Evolutionary conservation across 768 basidiomycete species (phyloP).

Genomic region (Kwoniella heveanensis): DNA sequence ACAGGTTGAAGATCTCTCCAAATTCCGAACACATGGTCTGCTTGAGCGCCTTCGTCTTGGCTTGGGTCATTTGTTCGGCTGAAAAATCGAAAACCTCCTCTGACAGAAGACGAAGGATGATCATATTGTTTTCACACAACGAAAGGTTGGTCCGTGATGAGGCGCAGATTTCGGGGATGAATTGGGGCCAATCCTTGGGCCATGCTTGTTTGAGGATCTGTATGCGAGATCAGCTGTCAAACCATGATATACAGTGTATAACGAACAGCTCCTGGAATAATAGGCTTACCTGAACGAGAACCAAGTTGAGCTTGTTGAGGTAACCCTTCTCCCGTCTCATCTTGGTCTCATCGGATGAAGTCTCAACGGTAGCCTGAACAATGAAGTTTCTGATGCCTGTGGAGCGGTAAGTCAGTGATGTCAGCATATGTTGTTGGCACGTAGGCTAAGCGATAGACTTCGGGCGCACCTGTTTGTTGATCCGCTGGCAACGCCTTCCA

Average conservation of each 20-base stretch:
- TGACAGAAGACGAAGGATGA: constrained; percentile 92
- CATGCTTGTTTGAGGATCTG: constrained; percentile 99
- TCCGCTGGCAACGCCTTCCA: constrained; percentile 96
- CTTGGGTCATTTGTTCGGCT: constrained; percentile 97
- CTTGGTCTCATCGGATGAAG: constrained; percentile 83
- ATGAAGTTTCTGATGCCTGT: constrained; percentile 93
- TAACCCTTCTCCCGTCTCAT: constrained; percentile 82
- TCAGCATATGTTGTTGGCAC: neutral
- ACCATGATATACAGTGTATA: neutral
- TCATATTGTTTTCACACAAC: constrained; percentile 99
- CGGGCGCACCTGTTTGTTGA: constrained; percentile 76
- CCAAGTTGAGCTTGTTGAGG: constrained; percentile 93
- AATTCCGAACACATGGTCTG: constrained; percentile 98
- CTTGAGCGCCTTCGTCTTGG: constrained; percentile 95
- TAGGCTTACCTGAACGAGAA: constrained; percentile 78
- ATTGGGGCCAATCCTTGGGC: constrained; percentile 98
- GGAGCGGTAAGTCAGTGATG: neutral
- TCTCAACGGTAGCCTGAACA: constrained; percentile 87
- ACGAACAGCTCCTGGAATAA: neutral
- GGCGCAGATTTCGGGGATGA: constrained; percentile 94
- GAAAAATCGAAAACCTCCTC: constrained; percentile 99
- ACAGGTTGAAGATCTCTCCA: constrained; percentile 95
- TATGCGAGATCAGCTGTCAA: neutral
- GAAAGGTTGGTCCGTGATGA: constrained; percentile 95
- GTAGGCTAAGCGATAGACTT: constrained; percentile 39